phyloP scores from a whole-genome alignment of 2,329 filamentous ascomycete genomes.

The Colletotrichum sansevieriae region DNA sequence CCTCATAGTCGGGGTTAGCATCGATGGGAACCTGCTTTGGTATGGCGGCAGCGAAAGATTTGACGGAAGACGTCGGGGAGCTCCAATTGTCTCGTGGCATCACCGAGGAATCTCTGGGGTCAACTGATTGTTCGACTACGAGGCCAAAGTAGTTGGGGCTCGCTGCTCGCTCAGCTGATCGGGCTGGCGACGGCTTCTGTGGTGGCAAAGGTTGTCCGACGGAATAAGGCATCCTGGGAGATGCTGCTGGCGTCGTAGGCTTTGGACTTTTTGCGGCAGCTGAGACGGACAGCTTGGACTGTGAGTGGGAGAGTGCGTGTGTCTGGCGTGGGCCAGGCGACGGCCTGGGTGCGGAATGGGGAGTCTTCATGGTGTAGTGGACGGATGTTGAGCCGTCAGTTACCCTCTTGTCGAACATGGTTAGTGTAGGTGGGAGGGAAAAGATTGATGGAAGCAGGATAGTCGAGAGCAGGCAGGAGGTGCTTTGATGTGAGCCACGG shows the following conservation, averaged over 20 bases:
- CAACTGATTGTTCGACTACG: slow-evolving; percentile 69
- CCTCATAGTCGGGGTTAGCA: slow-evolving; percentile 85
- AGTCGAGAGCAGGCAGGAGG: slow-evolving; percentile 6
- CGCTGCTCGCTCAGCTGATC: slow-evolving; percentile 58
- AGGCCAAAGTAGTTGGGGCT: slow-evolving; percentile 93
- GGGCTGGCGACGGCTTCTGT: slow-evolving; percentile 58
- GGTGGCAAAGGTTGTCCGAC: slow-evolving; percentile 68
- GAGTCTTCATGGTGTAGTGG: slow-evolving; percentile 63
- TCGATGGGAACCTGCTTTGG: slow-evolving; percentile 79
- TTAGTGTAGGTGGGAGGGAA: slow-evolving; percentile 40
- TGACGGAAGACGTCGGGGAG: slow-evolving; percentile 76
- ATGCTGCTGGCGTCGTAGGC: slow-evolving; percentile 64
- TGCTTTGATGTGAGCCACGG: slow-evolving; percentile 20
- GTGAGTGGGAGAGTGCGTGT: slow-evolving; percentile 54
- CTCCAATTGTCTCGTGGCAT: slow-evolving; percentile 81
- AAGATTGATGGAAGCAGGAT: slow-evolving; percentile 15
- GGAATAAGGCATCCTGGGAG: slow-evolving; percentile 65
- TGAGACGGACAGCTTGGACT: slow-evolving; percentile 54
- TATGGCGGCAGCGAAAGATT: slow-evolving; percentile 76
- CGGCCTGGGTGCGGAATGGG: slow-evolving; percentile 49
- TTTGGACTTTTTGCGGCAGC: slow-evolving; percentile 51
- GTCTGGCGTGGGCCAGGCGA: slow-evolving; percentile 51
- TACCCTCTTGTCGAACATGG: slow-evolving; percentile 51
- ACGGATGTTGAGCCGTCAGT: slow-evolving; percentile 50
- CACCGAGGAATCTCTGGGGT: slow-evolving; percentile 73